phyloP scores from a whole-genome alignment of 805 yeast genomes.

The Saturnispora zaruensis region DNA sequence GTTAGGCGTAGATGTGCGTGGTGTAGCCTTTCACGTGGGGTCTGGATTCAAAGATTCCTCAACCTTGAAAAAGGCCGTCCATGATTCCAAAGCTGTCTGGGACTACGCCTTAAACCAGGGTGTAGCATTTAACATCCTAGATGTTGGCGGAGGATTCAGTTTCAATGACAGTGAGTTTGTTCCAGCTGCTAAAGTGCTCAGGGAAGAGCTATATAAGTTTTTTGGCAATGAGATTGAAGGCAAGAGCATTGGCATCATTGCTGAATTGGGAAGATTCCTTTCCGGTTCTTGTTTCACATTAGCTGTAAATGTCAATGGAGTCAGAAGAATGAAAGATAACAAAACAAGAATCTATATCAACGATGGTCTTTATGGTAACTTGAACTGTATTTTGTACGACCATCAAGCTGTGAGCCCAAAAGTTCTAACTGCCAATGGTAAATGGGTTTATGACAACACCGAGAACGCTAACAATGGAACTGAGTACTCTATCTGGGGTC shows the following conservation, averaged over 20 bases:
- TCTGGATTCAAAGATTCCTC: constrained; percentile 77
- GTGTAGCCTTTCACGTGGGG: constrained; percentile 94
- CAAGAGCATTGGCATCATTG: constrained; percentile 45
- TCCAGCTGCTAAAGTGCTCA: constrained; percentile 49
- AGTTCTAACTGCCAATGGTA: constrained; percentile 50
- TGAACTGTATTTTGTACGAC: constrained; percentile 89
- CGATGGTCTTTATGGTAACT: constrained; percentile 93
- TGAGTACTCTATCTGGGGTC: constrained; percentile 85
- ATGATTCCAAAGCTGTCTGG: constrained; percentile 62
- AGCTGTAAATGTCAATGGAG: constrained; percentile 80
- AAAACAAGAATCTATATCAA: constrained; percentile 75
- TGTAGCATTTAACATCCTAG: constrained; percentile 47
- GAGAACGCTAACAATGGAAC: constrained; percentile 12
- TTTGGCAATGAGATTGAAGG: constrained; percentile 42
- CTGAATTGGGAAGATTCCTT: constrained; percentile 92
- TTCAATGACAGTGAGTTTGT: constrained; percentile 40
- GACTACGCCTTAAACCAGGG: constrained; percentile 38
- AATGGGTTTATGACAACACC: constrained; percentile 13
- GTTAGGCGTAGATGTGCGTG: constrained; percentile 57
- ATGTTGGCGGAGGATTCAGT: constrained; percentile 92
- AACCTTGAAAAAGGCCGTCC: constrained; percentile 60
- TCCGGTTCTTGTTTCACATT: constrained; percentile 80
- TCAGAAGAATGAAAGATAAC: constrained; percentile 37
- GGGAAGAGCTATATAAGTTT: constrained; percentile 41
- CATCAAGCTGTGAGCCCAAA: constrained; percentile 74